Evolutionary conservation across 495 filamentous ascomycete species (phyloP).

Genomic region (Penicillium pancosmium): DNA sequence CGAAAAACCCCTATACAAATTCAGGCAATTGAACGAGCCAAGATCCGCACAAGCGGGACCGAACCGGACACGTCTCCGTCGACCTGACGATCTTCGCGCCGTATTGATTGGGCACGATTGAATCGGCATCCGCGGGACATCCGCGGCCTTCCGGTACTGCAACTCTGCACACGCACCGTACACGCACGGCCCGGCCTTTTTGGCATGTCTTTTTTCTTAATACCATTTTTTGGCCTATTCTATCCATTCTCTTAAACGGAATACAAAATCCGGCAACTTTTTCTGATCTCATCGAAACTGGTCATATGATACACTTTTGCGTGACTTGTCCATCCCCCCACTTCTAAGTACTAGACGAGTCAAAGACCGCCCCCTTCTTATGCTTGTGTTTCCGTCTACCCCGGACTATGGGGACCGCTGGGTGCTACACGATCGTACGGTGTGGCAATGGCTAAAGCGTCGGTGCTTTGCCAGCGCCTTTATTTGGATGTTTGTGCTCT

Average conservation of each 20-base stretch:
- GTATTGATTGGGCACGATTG: conserved; percentile 10
- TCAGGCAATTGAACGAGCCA: not conserved
- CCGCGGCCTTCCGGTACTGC: conserved; percentile 33
- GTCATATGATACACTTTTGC: conserved; percentile 14
- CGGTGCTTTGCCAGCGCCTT: not conserved
- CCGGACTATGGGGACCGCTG: conserved; percentile 3
- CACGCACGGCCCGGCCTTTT: conserved; percentile 9
- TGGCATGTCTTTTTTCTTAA: not conserved
- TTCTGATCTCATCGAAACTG: conserved; percentile 13
- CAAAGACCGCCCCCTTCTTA: not conserved
- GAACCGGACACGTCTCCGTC: conserved; percentile 17
- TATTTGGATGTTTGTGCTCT: conserved; percentile 2
- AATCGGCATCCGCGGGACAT: conserved; percentile 21
- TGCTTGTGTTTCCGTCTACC: conserved; percentile 5
- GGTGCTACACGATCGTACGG: conserved; percentile 10
- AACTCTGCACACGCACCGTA: conserved; percentile 20
- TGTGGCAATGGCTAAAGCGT: conserved; percentile 3
- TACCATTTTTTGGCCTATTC: not conserved
- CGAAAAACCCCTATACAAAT: not conserved
- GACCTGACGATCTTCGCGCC: conserved; percentile 26
- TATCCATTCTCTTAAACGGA: conserved; percentile 6
- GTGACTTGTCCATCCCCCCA: not conserved
- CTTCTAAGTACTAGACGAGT: not conserved
- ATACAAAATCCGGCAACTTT: conserved; percentile 9
- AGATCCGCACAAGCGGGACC: conserved; percentile 5